Conservation (phyloP, 169 alveolate genomes). For the Plasmodium berghei region DNA sequence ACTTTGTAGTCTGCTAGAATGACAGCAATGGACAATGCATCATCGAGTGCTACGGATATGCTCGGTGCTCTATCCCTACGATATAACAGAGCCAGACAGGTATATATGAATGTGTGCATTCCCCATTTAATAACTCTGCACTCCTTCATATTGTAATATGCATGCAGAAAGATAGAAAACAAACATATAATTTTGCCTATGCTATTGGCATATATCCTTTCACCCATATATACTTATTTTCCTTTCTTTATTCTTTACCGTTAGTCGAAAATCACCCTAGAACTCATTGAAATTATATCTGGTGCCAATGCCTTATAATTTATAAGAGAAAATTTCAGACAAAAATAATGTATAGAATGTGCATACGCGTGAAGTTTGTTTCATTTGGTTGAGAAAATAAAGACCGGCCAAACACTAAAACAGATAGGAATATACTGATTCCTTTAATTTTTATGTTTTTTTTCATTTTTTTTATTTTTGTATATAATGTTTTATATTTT, state of each 20-base stretch:
- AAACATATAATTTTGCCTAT: too few relatives aligned
- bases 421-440: too few relatives aligned
- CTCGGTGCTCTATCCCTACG: slow-evolving; percentile 83
- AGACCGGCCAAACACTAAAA: too few relatives aligned
- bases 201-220: too few relatives aligned
- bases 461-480: too few relatives aligned
- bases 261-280: slow-evolving; percentile 93
- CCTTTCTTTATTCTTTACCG: not conserved
- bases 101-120: not conserved
- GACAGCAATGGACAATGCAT: slow-evolving; percentile 93
- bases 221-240: too few relatives aligned
- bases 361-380: not conserved
- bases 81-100: slow-evolving; percentile 89
- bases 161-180: too few relatives aligned
- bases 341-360: not conserved
- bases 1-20: slow-evolving; percentile 87
- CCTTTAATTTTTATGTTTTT: too few relatives aligned
- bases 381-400: too few relatives aligned
- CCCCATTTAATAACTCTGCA: not conserved
- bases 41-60: slow-evolving; percentile 91
- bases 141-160: not conserved
- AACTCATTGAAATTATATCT: slow-evolving; percentile 94
- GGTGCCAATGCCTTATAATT: slow-evolving; percentile 93
- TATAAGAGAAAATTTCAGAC: not conserved
- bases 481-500: too few relatives aligned